Conservation (phyloP, 768 basidiomycete species). For the Pulveroboletus sp. region DNA sequence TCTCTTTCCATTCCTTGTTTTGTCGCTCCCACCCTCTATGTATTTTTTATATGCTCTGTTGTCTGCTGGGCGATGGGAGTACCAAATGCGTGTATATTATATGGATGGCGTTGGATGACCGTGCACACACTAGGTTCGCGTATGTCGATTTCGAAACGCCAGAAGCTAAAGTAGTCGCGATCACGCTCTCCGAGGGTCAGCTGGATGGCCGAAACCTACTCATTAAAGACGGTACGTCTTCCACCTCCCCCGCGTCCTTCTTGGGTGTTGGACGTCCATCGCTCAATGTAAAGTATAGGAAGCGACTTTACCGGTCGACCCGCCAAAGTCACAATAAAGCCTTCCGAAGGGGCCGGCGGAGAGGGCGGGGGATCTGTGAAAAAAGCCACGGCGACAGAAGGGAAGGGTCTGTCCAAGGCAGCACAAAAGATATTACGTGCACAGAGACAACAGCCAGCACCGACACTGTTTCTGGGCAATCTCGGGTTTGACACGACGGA, state of each 20-base stretch:
- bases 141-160: conserved; percentile 89
- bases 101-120: conserved; percentile 6
- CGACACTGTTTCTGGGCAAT: conserved; percentile 91
- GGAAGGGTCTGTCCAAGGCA: conserved; percentile 49
- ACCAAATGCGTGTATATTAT: background rate
- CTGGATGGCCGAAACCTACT: conserved; percentile 83
- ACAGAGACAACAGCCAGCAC: conserved; percentile 81
- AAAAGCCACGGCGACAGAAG: conserved; percentile 27
- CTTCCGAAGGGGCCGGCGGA: conserved; percentile 29
- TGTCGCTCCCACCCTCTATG: too few relatives aligned
- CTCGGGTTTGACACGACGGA: conserved; percentile 88
- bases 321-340: conserved; percentile 30
- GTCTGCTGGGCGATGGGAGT: background rate
- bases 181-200: conserved; percentile 74
- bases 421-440: conserved; percentile 70
- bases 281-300: conserved; percentile 40
- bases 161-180: conserved; percentile 70
- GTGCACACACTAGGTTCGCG: conserved; percentile 62
- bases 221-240: conserved; percentile 80
- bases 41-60: background rate
- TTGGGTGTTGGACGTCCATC: background rate
- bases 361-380: conserved; percentile 18
- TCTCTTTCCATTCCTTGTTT: background rate
- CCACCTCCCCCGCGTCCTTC: background rate
- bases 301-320: conserved; percentile 72